Evolutionary conservation across 2,329 filamentous ascomycete species (phyloP).

Genomic region (Neofusicoccum parvum): DNA sequence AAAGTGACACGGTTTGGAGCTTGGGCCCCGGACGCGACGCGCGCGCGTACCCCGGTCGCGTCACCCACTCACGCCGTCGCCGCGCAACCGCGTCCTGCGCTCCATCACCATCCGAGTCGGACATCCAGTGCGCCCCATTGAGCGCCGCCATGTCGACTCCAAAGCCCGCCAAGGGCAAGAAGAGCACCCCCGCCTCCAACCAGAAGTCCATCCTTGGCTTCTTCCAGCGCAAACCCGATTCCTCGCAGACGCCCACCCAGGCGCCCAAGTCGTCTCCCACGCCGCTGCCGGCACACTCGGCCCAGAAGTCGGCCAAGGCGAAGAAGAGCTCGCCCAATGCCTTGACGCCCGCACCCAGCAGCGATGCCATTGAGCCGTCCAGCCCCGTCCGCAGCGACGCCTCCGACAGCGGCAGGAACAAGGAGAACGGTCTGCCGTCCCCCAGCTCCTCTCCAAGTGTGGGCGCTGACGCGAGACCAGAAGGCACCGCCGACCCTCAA

Average conservation of each 20-base stretch:
- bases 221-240: conserved; percentile 65
- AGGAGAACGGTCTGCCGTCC: conserved; percentile 54
- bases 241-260: conserved; percentile 41
- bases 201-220: conserved; percentile 78
- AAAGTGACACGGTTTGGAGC: not conserved
- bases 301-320: not conserved
- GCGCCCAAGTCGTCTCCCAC: conserved; percentile 33
- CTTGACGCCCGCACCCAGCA: conserved; percentile 77
- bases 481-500: conserved; percentile 45
- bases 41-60: conserved; percentile 2
- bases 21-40: not conserved
- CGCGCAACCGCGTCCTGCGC: not conserved
- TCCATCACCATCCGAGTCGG: not conserved
- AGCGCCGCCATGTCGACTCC: conserved; percentile 40
- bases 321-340: conserved; percentile 43
- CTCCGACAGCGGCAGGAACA: conserved; percentile 52
- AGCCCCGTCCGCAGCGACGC: conserved; percentile 68
- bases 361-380: conserved; percentile 68
- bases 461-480: conserved; percentile 47
- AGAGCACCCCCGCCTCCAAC: conserved; percentile 50
- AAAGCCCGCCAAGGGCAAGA: conserved; percentile 47
- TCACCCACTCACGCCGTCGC: not conserved
- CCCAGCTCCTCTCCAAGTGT: conserved; percentile 34
- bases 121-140: not conserved
- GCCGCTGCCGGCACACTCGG: conserved; percentile 23